Evolutionary conservation across 2,329 filamentous ascomycete genomes (phyloP), one percentile per base, ranked within the genome.

Genomic region (Pochonia chlamydosporia): DNA sequence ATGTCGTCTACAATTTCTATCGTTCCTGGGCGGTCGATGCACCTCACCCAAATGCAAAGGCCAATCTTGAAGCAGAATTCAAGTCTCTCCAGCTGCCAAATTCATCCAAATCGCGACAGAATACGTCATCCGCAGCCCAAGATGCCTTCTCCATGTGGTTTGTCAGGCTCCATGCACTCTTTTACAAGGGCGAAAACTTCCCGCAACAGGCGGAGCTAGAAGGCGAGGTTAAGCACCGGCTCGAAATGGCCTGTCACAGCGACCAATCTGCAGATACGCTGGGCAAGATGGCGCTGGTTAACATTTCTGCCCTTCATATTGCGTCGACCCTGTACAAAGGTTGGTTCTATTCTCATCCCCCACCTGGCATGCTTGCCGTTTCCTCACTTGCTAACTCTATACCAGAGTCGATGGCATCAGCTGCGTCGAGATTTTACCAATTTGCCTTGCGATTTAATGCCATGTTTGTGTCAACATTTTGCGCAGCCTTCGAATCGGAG

Each of bases 1-100:
- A 89, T 51, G 84, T 89, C 9, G 85, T 95, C 25, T 97, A 96
- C 65, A 84, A 96, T 64, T 81, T 97, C 35, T 93, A 96, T 62
- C 84, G 91, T 52, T 85, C 91, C 14, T 76, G 93, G 55, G 83
- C 84, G 8, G 84, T 89, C 26, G 75, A 82, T 44, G 74, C 84
- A 35, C 89, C 90, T 4, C 84, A 93, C 59, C 84, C 85, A 0
- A 78, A 84, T 40, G 90, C 89, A 3, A 74, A 78, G 48, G 70
- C 74, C 16, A 97, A 97, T 59, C 74, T 99, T 42, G 84, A 88
- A 58, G 74, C 84, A 46, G 88, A 93, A 62, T 91, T 96, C 62
- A 78, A 73, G 53, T 66, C 74, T 11, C 66, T 79, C n/a, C 63
- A 70, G 37, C 67, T 67, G 47, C 60, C 68, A 61, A 49, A 60